Percentiles rank a stretch among this genome's conserved stretches.
phyloP scores from a whole-genome alignment of 208 protist species.

The Acanthamoeba quina region DNA sequence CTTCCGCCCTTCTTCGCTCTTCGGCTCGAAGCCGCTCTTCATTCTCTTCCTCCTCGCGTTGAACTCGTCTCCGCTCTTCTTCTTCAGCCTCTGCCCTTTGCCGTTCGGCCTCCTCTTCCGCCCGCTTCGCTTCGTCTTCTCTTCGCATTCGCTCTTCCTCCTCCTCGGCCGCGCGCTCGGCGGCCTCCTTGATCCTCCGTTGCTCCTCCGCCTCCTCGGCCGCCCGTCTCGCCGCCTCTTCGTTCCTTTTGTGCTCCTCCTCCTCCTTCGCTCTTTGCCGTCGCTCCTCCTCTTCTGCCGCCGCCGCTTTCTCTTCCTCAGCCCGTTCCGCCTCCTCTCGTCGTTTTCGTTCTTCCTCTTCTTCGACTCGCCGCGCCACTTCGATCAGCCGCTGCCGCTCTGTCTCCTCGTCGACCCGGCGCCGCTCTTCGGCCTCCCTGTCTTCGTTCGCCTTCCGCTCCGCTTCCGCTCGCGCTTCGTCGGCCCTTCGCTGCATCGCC shows the following conservation, averaged over 20 bases:
- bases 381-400: neutral
- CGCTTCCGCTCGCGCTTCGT: no score
- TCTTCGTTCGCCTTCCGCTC: neutral
- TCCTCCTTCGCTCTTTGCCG: neutral
- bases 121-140: neutral
- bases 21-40: neutral
- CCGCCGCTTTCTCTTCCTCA: neutral
- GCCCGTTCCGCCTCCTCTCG: neutral
- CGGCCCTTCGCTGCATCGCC: no score
- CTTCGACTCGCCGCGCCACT: neutral
- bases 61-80: no score
- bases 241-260: neutral
- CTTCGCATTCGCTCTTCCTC: neutral
- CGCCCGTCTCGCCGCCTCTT: neutral
- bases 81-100: neutral
- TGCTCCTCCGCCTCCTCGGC: neutral
- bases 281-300: neutral
- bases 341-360: no score
- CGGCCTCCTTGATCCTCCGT: neutral
- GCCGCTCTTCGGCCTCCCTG: neutral
- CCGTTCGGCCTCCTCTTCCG: neutral
- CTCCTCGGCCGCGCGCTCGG: neutral
- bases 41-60: no score
- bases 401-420: neutral
- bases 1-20: neutral